A percentile compares a stretch with the other conserved stretches of the same genome.
Evolutionary conservation across 1,139 yeast species (phyloP).

Genomic region (Blastobotrys aristatus): DNA sequence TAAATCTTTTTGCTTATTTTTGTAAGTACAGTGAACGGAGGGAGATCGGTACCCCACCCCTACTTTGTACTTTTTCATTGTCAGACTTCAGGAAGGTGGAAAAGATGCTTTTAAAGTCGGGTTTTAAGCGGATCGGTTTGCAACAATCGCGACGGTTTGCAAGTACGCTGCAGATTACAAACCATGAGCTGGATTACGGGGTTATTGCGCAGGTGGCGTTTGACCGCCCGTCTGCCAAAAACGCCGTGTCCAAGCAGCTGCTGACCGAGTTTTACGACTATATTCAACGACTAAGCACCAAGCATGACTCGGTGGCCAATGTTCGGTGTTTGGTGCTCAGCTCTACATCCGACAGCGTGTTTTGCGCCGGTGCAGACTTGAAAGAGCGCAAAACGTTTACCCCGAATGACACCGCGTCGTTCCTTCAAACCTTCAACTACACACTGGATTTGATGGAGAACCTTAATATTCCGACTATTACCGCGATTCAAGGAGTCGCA

Average conservation of each 20-base stretch:
- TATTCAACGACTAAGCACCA: constrained; percentile 22
- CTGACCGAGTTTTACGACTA: constrained; percentile 27
- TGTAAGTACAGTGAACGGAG: not conserved
- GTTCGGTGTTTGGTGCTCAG: constrained; percentile 30
- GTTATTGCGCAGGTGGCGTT: constrained; percentile 28
- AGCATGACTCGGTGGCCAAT: constrained; percentile 20
- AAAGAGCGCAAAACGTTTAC: constrained; percentile 34
- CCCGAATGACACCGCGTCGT: constrained; percentile 27
- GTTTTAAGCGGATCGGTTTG: no score
- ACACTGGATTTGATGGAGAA: constrained; percentile 27
- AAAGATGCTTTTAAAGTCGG: no score
- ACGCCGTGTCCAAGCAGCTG: constrained; percentile 30
- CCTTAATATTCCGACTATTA: constrained; percentile 31
- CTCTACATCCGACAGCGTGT: constrained; percentile 28
- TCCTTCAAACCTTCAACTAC: constrained; percentile 28
- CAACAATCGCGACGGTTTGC: not conserved
- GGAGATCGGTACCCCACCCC: not conserved
- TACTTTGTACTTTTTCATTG: not conserved
- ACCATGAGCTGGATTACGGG: constrained; percentile 14
- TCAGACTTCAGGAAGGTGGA: no score
- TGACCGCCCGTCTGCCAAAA: constrained; percentile 32
- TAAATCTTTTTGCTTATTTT: not conserved
- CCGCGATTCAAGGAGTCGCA: constrained; percentile 32
- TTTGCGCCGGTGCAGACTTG: constrained; percentile 36
- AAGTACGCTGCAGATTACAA: constrained; percentile 10